These are phyloP conservation scores for Pythium plurisporium DNA, from an alignment of 352 stramenopile genomes.

Conservation along the genomic window DNA sequence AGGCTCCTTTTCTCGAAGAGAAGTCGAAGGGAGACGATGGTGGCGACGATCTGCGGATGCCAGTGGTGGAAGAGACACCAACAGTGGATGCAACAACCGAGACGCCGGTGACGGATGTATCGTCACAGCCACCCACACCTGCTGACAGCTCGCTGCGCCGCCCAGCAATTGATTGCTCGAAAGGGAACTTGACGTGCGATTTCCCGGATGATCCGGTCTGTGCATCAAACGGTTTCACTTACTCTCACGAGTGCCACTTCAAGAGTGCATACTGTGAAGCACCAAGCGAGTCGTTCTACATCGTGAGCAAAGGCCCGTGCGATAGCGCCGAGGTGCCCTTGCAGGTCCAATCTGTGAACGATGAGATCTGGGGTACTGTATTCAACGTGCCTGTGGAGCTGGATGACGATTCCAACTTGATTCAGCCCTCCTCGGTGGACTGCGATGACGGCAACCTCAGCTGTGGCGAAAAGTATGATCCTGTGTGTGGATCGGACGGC, in stretches of 20 bases:
- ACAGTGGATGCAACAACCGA: background rate
- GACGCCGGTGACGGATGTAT: too few species aligned
- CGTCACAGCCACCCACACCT: too few species aligned
- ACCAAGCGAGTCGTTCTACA: conserved; percentile 22
- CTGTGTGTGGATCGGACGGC: conserved; percentile 55
- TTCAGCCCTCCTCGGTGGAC: background rate
- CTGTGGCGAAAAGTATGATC: conserved; percentile 34
- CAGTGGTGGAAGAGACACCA: background rate
- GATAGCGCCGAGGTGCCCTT: background rate
- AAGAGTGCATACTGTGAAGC: conserved; percentile 40
- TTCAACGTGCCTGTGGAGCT: conserved; percentile 32
- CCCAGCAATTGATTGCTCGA: background rate
- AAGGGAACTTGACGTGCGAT: background rate
- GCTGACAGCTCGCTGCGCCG: background rate
- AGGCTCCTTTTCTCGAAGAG: background rate
- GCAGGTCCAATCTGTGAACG: background rate
- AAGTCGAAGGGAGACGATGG: too few species aligned
- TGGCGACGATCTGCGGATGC: too few species aligned
- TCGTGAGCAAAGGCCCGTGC: conserved; percentile 4
- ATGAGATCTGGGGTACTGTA: background rate
- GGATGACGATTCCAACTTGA: background rate
- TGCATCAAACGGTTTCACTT: conserved; percentile 53
- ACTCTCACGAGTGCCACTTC: conserved; percentile 48
- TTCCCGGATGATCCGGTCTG: conserved; percentile 31
- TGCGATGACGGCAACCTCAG: background rate